Evolutionary conservation across 805 yeast genomes (phyloP).

Genomic region (Suhomyces prunicola): DNA sequence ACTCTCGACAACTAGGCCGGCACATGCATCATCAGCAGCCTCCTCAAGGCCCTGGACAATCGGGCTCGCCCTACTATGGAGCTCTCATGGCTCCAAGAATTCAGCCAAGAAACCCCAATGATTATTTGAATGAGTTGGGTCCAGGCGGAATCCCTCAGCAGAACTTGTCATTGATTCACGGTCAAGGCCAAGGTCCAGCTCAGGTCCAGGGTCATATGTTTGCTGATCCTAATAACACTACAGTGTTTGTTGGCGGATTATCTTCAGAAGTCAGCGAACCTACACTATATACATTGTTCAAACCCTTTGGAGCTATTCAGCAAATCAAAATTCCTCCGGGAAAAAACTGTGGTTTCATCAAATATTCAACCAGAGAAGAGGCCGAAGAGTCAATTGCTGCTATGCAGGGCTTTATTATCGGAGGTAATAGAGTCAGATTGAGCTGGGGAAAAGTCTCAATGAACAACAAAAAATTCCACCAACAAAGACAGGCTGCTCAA

Average conservation of each 20-base stretch:
- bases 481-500: conserved; percentile 29
- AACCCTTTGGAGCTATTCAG: conserved; percentile 68
- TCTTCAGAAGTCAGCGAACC: conserved; percentile 62
- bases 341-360: conserved; percentile 86
- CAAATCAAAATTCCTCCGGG: conserved; percentile 77
- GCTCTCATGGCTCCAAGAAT: conserved; percentile 1
- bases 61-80: conserved; percentile 4
- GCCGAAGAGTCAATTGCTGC: conserved; percentile 84
- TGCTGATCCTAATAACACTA: conserved; percentile 63
- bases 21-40: not conserved
- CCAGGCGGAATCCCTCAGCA: not conserved
- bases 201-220: conserved; percentile 18
- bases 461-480: conserved; percentile 31
- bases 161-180: not conserved
- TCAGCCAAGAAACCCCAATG: not conserved
- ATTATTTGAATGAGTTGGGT: not conserved
- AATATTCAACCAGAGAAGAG: conserved; percentile 68
- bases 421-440: conserved; percentile 75
- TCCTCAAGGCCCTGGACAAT: not conserved
- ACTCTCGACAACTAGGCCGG: conserved; percentile 1
- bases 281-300: conserved; percentile 57
- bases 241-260: conserved; percentile 76
- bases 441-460: conserved; percentile 75
- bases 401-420: conserved; percentile 89
- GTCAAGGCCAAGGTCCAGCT: conserved; percentile 6